Evolutionary conservation across 306 rosid species (phyloP), one percentile per base, ranked within the genome.

Genomic region (Arachis hypogaea): DNA sequence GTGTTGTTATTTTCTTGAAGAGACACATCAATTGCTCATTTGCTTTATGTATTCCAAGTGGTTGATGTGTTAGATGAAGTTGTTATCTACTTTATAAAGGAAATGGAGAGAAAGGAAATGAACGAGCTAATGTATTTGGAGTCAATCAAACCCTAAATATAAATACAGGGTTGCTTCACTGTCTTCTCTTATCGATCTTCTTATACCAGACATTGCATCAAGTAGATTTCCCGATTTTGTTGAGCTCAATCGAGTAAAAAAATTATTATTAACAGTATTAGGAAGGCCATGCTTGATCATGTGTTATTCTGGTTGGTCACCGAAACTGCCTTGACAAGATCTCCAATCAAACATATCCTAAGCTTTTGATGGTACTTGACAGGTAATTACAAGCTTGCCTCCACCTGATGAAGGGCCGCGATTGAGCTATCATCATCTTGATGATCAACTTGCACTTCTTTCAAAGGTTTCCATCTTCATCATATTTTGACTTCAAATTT

Each of bases 321-420:
- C 16, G 64, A 66, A 66, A 40, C 59, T 79, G 18, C 59, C 45
- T 42, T 18, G 55, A 70, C 41, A 52, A 67, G 71, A 59, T 79
- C 60, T 73, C 49, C 49, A 63, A 46, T 16, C 58, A 54, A 54
- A 41, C 56, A 14, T 62, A 55, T 67, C 64, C 80, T 68, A 33
- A 58, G 8, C 55, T 59, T 71, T 59, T 33, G 52, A n/a, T 68
- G 74, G 43, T 71, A 40, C 66, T 67, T 80, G 81, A 74, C 85
- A 94, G 98, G 96, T 94, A 56, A 94, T 93, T 75, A 91, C 96
- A 78, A 91, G 97, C 92, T 82, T 94, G 86, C 98, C 97, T 78
- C 98, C 98, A 63, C 28, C 89, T 33, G 98, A 88, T 75, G 71
- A 91, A 12, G 98, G 90, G 41, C 74, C 91, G 77, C 80, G 85